Base-by-base conservation (phyloP, 768 basidiomycete species). In the Cubamyces lactineus region DNA sequence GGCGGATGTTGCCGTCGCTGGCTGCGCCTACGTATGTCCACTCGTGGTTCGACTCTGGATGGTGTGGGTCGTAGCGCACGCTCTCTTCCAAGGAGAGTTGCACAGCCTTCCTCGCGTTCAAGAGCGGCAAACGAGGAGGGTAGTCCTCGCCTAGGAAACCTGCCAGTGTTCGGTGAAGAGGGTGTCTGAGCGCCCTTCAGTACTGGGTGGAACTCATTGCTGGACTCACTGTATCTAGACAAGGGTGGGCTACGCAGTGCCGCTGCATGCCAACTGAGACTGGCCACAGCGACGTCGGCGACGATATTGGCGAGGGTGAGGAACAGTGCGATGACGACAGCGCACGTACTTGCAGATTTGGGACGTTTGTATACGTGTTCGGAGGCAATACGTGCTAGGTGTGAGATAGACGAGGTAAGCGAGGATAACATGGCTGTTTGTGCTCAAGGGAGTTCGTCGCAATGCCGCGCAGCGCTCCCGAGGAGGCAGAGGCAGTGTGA, bases 1-100 rank as follows among this genome's bases (percentile, higher is more conserved):
- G 66, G 47, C 68, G 70, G 24, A 71, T 57, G 66, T 70, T 69
- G 34, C 67, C 69, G 42, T 61, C 59, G 21, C 61, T 62, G 30
- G 62, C 51, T 1, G 72, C 66, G 17, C 67, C 62, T 9, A 70
- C 60, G n/a, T 70, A 69, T 28, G 57, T 63, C 75, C 75, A 78
- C 48, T 75, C 72, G 3, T 60, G 58, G 47, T 67, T 68, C 1
- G 73, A 67, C 21, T 69, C 66, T 28, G 59, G 50, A 1, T 66
- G 64, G 6, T 58, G 19, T n/a, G 74, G 55, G 2, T 63, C 53
- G 61, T 74, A 77, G 50, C 70, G 76, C 3, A 62, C 63, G 55
- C 64, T 72, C 59, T 77, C 74, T 62, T 78, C 75, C n/a, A 74
- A 38, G 9, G 62, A 52, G 1, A 69, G 62, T 23, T 40, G 39